Evolutionary conservation across 2,329 filamentous ascomycete genomes (phyloP), one percentile per base, ranked within the genome.

Genomic region (Calonectria henricotiae): DNA sequence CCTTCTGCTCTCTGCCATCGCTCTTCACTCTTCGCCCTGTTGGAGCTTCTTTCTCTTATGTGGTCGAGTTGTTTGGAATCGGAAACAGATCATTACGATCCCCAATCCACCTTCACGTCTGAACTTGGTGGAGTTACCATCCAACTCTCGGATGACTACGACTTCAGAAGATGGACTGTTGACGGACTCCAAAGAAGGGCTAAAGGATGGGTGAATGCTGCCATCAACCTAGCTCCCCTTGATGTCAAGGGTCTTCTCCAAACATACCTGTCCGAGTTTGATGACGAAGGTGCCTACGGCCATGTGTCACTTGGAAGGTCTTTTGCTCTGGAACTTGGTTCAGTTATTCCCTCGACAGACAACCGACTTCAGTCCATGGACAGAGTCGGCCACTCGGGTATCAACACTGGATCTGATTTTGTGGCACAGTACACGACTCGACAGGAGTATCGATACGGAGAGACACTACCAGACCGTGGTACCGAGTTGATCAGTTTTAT

Each of bases 351-450:
- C 5, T 88, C 89, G 5, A 95, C 93, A 11, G 96, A 99, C 80
- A 94, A 97, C 78, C 90, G 94, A 72, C 87, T 99, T 47, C 91
- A 89, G 76, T 95, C 94, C 7, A 91, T 99, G 60, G 94, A 97
- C 74, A 89, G 88, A 41, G 89, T 93, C 72, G 91, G 92, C 20
- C 90, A 92, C 58, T 90, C 90, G 65, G 90, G 90, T 72, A 92
- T 98, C 80, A 98, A 98, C 80, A 95, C 95, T 12, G 95, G 94
- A 0, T 98, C 96, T 2, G 96, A 98, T 80, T 98, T 99, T 77
- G 91, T 99, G 79, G 95, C 96, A 1, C 96, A 99, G 79, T 99
- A 99, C 80, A 98, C 96, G 4, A 97, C 95, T 30, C 93, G 96
- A 43, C 97, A 99, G 80, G 95, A 98, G 79, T 99, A 99, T 81